phyloP scores from a whole-genome alignment of 495 filamentous ascomycete genomes.

The Podospora didyma region DNA sequence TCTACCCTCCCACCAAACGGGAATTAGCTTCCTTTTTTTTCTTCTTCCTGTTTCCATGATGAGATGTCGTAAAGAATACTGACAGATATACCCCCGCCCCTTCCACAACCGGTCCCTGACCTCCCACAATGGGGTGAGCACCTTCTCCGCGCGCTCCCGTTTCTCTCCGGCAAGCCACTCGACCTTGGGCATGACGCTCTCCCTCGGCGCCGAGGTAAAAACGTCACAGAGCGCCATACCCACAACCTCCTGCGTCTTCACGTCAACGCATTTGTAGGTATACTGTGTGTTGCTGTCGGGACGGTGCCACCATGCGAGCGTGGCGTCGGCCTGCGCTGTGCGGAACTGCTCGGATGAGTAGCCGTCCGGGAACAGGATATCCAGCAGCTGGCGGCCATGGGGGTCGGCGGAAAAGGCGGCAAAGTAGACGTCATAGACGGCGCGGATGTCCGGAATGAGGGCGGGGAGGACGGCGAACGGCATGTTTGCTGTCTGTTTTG shows the following conservation, averaged over 20 bases:
- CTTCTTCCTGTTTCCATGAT: too few relatives aligned
- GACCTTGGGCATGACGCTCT: conserved; percentile 20
- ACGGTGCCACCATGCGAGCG: conserved; percentile 29
- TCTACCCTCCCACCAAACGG: too few relatives aligned
- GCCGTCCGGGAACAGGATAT: conserved; percentile 30
- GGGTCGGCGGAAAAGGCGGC: conserved; percentile 28
- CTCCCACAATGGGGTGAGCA: conserved; percentile 28
- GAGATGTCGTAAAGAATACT: conserved; percentile 12
- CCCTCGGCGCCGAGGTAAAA: conserved; percentile 13
- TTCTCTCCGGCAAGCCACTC: conserved; percentile 31
- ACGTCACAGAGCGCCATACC: conserved; percentile 35
- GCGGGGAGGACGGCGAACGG: conserved; percentile 34
- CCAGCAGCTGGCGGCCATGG: conserved; percentile 23
- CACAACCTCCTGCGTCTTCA: conserved; percentile 27
- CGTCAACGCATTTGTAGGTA: conserved; percentile 37
- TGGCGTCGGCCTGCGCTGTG: conserved; percentile 30
- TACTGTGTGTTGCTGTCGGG: conserved; percentile 23
- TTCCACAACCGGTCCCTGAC: conserved; percentile 29
- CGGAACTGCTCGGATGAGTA: conserved; percentile 27
- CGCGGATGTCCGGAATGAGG: conserved; percentile 35
- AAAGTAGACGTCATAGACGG: conserved; percentile 40
- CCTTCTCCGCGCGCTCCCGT: conserved; percentile 22
- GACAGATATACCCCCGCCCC: conserved; percentile 25
- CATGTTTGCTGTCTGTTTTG: conserved; percentile 21
- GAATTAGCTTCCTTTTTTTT: too few relatives aligned